Conservation (phyloP, 345 rosid species). For the Mercurialis annua region DNA sequence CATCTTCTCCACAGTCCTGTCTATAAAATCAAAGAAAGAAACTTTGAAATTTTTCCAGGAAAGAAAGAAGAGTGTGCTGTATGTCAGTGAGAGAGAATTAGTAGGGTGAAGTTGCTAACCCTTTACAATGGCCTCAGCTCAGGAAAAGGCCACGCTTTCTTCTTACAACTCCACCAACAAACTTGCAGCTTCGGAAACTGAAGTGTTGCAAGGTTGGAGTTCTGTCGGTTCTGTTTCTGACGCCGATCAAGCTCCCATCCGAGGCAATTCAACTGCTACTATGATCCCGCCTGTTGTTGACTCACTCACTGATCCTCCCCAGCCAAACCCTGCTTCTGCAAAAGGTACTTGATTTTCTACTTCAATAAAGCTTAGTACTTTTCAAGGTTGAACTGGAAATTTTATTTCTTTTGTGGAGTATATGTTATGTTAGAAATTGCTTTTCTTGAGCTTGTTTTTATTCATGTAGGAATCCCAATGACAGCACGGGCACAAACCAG, state of each 20-base stretch:
- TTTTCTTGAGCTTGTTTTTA: not conserved
- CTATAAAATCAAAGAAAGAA: not conserved
- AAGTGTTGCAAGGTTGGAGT: constrained; percentile 39
- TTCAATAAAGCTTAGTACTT: not conserved
- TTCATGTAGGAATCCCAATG: constrained; percentile 44
- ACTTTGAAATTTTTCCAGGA: not conserved
- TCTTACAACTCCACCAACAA: constrained; percentile 5
- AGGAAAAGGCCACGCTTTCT: constrained; percentile 34
- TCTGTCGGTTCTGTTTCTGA: constrained; percentile 20
- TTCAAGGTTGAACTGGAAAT: not conserved
- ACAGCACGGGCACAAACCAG: constrained; percentile 69
- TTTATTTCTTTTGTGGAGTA: not conserved
- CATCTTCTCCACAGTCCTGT: not conserved
- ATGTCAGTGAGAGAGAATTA: constrained; percentile 32
- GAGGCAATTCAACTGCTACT: constrained; percentile 20
- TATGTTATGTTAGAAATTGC: not conserved
- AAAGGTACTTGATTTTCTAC: constrained; percentile 36
- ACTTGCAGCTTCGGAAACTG: constrained; percentile 6
- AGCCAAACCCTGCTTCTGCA: constrained; percentile 32
- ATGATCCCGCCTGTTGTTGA: constrained; percentile 55
- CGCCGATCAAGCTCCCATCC: constrained; percentile 31
- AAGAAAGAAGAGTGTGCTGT: constrained; percentile 16
- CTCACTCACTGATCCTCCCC: constrained; percentile 36
- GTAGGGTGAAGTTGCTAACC: constrained; percentile 31
- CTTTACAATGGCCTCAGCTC: constrained; percentile 39